A percentile compares a stretch with the other conserved stretches of the same genome.
Evolutionary conservation across 1,284 basidiomycete genomes (phyloP).

Genomic region (Malassezia brasiliensis): DNA sequence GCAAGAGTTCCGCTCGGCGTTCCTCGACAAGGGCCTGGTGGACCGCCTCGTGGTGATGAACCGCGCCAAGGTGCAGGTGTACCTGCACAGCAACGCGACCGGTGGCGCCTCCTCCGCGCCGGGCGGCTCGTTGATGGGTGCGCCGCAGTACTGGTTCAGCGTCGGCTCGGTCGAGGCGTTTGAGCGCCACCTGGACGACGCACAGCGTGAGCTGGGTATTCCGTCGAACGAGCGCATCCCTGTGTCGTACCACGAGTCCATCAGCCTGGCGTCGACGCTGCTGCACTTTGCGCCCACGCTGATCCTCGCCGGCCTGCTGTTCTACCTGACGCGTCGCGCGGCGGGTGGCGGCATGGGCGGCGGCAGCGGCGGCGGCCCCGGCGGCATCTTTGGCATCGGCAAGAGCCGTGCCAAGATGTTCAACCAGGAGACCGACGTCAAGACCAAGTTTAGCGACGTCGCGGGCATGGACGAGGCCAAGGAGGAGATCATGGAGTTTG

Average conservation of each 20-base stretch:
- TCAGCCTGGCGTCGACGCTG: conserved; percentile 69
- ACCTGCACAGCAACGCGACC: conserved; percentile 71
- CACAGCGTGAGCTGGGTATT: conserved; percentile 82
- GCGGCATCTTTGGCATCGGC: conserved; percentile 94
- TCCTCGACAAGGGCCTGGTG: conserved; percentile 91
- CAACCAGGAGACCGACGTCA: conserved; percentile 93
- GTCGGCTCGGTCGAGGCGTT: conserved; percentile 97
- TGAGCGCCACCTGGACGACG: conserved; percentile 84
- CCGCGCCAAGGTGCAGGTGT: conserved; percentile 72
- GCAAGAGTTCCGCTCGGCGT: conserved; percentile 93
- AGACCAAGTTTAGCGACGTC: conserved; percentile 86
- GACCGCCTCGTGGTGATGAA: conserved; percentile 91
- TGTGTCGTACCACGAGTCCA: conserved; percentile 91
- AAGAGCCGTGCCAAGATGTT: conserved; percentile 91
- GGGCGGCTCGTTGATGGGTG: conserved; percentile 9
- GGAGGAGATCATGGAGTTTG: conserved; percentile 99
- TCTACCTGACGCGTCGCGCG: conserved; percentile 77
- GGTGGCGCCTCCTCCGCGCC: conserved; percentile 53
- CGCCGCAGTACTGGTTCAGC: conserved; percentile 70
- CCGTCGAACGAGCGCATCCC: conserved; percentile 87
- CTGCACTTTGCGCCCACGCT: conserved; percentile 90
- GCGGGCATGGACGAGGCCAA: conserved; percentile 99
- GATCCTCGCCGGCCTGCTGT: conserved; percentile 76
- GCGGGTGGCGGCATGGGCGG: conserved; percentile 47
- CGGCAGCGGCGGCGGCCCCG: conserved; percentile 55